These are phyloP conservation scores for Polychytrium aggregatum DNA, from an alignment of 192 early-diverging fungal genomes.

Conservation along the genomic window DNA sequence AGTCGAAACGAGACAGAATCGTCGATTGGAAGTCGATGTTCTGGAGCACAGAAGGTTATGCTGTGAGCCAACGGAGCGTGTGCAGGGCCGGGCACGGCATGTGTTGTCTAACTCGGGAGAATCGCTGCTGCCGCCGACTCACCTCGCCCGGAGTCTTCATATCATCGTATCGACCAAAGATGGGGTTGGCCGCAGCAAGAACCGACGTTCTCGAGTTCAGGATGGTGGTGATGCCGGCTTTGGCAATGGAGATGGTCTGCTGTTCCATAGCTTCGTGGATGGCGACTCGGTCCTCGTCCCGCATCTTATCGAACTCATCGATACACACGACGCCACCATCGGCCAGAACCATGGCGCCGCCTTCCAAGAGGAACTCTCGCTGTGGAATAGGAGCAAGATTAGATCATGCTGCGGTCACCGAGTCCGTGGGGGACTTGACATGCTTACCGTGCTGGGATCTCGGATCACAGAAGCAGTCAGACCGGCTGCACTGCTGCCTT, in stretches of 20 bases:
- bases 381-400: constrained; percentile 17
- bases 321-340: constrained; percentile 99
- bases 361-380: constrained; percentile 96
- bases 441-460: constrained; percentile 67
- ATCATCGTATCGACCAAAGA: constrained; percentile 98
- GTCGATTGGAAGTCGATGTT: constrained; percentile 99
- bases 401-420: constrained; percentile 2
- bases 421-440: no score
- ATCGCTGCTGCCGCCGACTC: not conserved
- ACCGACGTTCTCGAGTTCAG: constrained; percentile 95
- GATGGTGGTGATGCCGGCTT: constrained; percentile 98
- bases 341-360: constrained; percentile 97
- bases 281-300: constrained; percentile 97
- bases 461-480: constrained; percentile 95
- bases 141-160: constrained; percentile 93
- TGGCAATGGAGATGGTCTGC: constrained; percentile 99
- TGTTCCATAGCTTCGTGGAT: constrained; percentile 99
- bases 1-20: constrained; percentile 97
- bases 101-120: not conserved
- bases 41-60: constrained; percentile 21
- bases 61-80: no score
- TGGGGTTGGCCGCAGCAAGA: constrained; percentile 94
- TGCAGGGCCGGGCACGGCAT: no score
- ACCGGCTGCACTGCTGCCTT: constrained; percentile 97
- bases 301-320: constrained; percentile 99